phyloP scores from a whole-genome alignment of 2,329 filamentous ascomycete species.

The Aspergillus tamarii region DNA sequence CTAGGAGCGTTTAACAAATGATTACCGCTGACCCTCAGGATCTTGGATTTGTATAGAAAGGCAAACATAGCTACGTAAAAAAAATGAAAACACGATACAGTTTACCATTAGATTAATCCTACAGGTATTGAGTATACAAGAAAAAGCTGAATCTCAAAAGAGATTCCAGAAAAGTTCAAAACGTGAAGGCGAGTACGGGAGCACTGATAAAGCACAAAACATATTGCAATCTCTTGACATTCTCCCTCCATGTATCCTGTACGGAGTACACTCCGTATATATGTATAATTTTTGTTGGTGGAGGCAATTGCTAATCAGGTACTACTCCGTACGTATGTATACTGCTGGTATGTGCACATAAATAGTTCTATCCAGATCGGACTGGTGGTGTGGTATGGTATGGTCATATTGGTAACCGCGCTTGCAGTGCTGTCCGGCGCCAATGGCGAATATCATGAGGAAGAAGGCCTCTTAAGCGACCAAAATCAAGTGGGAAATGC shows the following conservation, averaged over 20 bases:
- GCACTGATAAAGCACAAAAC: neutral
- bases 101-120: neutral
- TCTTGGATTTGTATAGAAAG: neutral
- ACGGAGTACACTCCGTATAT: no score
- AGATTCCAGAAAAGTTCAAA: neutral
- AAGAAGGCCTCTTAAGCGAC: conserved; percentile 14
- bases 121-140: neutral
- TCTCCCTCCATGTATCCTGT: no score
- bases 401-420: conserved; percentile 22
- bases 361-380: no score
- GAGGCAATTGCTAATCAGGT: neutral
- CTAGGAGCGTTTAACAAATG: no score
- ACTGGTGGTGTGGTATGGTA: no score
- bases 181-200: no score
- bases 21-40: neutral
- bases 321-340: neutral
- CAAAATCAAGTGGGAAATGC: conserved; percentile 6
- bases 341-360: neutral
- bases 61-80: neutral
- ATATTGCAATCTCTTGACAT: neutral
- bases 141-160: neutral
- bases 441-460: conserved; percentile 31
- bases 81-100: neutral
- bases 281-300: neutral
- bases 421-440: conserved; percentile 21